phyloP scores from a whole-genome alignment of 345 rosid genomes.

The Raphanus sativus region DNA sequence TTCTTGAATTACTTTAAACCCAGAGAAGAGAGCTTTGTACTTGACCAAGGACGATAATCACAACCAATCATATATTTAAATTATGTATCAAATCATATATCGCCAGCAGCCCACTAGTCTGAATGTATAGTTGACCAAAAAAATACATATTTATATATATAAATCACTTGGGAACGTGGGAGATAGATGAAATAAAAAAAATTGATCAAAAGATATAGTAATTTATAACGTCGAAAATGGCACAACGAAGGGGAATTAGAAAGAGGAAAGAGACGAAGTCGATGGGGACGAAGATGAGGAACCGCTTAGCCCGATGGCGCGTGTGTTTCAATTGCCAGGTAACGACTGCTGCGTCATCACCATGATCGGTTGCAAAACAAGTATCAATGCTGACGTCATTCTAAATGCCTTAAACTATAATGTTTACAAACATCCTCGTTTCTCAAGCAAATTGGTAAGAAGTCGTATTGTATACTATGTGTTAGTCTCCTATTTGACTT shows the following conservation, averaged over 20 bases:
- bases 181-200: too few species aligned
- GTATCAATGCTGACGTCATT: constrained; percentile 41
- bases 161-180: too few species aligned
- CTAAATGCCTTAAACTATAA: constrained; percentile 45
- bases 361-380: constrained; percentile 50
- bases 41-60: constrained; percentile 28
- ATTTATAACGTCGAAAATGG: too few species aligned
- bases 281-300: constrained; percentile 24
- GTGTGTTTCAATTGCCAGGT: constrained; percentile 44
- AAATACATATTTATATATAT: too few species aligned
- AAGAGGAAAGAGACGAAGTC: background rate
- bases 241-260: too few species aligned
- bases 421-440: constrained; percentile 72
- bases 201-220: too few species aligned
- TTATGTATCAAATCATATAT: too few species aligned
- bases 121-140: too few species aligned
- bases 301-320: constrained; percentile 11
- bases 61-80: too few species aligned
- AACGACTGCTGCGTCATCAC: constrained; percentile 48
- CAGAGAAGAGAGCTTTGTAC: constrained; percentile 4
- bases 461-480: background rate
- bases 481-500: background rate
- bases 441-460: constrained; percentile 26
- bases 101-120: too few species aligned
- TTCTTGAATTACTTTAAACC: background rate